phyloP scores from a whole-genome alignment of 2,329 filamentous ascomycete species.

The Fusarium sp. region DNA sequence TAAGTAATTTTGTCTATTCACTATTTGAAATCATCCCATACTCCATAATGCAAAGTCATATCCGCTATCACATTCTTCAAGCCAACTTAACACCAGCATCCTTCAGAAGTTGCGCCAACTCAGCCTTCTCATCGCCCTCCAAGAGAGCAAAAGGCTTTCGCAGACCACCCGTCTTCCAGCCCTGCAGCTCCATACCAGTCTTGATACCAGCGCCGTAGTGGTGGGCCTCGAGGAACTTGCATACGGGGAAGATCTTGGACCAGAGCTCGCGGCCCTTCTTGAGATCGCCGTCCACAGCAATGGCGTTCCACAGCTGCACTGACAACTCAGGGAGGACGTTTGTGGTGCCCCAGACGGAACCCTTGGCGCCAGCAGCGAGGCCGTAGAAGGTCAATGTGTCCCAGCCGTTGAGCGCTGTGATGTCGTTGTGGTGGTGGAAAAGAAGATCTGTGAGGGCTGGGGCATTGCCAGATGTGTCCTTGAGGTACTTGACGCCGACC shows the following conservation, averaged over 20 bases:
- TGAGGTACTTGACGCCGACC: conserved; percentile 63
- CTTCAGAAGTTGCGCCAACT: conserved; percentile 54
- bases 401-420: conserved; percentile 66
- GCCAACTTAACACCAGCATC: conserved; percentile 54
- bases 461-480: conserved; percentile 65
- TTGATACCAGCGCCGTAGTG: conserved; percentile 63
- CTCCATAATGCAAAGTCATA: background rate
- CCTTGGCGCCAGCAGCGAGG: conserved; percentile 62
- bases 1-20: conserved; percentile 6
- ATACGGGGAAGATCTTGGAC: conserved; percentile 63
- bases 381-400: conserved; percentile 67
- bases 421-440: conserved; percentile 54
- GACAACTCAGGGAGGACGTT: conserved; percentile 64
- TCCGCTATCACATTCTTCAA: background rate
- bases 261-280: conserved; percentile 60
- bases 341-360: conserved; percentile 64
- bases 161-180: conserved; percentile 60
- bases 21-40: conserved; percentile 14
- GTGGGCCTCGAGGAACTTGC: conserved; percentile 62
- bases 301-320: conserved; percentile 60
- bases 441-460: conserved; percentile 63
- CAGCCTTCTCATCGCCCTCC: conserved; percentile 46
- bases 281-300: conserved; percentile 56
- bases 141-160: conserved; percentile 62
- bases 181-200: conserved; percentile 62